These are phyloP conservation scores for Bacidia gigantensis DNA, from an alignment of 495 filamentous ascomycete species.

Conservation along the genomic window DNA sequence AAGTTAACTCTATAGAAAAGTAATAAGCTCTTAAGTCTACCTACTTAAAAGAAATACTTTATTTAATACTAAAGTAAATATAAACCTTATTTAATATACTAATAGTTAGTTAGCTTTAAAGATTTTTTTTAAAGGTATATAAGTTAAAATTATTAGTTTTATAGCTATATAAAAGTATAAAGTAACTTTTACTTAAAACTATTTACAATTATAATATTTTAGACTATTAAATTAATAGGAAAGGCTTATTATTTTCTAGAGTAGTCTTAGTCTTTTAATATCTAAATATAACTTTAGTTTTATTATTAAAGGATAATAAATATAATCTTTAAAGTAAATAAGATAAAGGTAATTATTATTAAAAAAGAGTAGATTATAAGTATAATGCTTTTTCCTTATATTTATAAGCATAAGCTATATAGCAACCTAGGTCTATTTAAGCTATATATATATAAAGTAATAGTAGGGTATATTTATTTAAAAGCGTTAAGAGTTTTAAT, in stretches of 20 bases:
- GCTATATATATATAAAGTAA: too few relatives aligned
- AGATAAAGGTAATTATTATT: not conserved
- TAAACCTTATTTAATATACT: too few relatives aligned
- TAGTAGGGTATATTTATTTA: too few relatives aligned
- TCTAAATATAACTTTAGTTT: not conserved
- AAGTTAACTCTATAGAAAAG: too few relatives aligned
- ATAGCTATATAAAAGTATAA: too few relatives aligned
- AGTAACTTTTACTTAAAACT: too few relatives aligned
- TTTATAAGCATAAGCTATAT: not conserved
- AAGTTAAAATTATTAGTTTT: too few relatives aligned
- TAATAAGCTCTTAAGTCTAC: too few relatives aligned
- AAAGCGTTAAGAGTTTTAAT: not conserved
- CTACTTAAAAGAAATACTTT: not conserved
- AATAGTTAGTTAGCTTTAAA: not conserved
- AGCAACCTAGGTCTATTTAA: too few relatives aligned
- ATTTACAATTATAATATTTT: too few relatives aligned
- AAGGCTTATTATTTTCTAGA: not conserved
- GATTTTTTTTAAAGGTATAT: not conserved
- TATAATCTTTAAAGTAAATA: not conserved
- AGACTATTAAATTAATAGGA: slow-evolving; percentile 1
- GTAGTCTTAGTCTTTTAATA: not conserved
- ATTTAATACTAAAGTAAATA: not conserved
- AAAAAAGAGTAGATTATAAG: not conserved
- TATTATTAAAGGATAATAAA: not conserved
- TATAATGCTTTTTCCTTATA: not conserved